Evolutionary conservation across 306 rosid genomes (phyloP).

Genomic region (Psophocarpus tetragonolobus): DNA sequence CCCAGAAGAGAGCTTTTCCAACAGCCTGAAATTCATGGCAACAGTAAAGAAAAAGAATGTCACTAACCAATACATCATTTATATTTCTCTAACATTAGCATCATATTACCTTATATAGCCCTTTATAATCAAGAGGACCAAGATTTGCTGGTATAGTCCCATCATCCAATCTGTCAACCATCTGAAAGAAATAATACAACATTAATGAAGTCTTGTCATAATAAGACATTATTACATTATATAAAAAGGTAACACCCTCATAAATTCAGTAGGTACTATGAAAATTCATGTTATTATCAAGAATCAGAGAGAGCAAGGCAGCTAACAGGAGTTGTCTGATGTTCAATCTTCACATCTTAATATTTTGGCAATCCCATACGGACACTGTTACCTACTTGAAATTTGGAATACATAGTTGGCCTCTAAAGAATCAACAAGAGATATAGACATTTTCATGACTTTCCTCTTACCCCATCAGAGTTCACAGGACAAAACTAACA

Average conservation of each 20-base stretch:
- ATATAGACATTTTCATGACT: constrained; percentile 20
- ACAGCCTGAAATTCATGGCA: constrained; percentile 77
- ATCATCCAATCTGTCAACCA: constrained; percentile 95
- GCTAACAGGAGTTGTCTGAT: neutral
- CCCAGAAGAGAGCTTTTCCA: constrained; percentile 94
- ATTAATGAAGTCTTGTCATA: constrained; percentile 28
- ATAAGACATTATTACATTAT: constrained; percentile 1
- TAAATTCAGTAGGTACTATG: constrained; percentile 1
- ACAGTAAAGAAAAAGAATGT: constrained; percentile 39
- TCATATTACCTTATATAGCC: constrained; percentile 80
- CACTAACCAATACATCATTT: constrained; percentile 12
- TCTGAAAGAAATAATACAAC: constrained; percentile 56
- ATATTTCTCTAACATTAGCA: neutral
- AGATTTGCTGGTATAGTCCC: constrained; percentile 71
- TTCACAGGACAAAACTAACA: constrained; percentile 6
- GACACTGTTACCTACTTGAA: constrained; percentile 20
- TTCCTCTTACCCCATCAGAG: constrained; percentile 10
- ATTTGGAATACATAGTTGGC: constrained; percentile 15
- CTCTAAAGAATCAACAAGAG: constrained; percentile 19
- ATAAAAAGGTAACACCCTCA: constrained; percentile 2
- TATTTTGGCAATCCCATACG: constrained; percentile 10
- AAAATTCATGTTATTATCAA: neutral
- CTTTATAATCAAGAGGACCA: constrained; percentile 84
- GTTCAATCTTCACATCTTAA: constrained; percentile 24
- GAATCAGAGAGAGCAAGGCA: neutral